Percentiles rank a stretch among this genome's conserved stretches.
These are phyloP conservation scores for Beauveria pseudobassiana DNA, from an alignment of 2,329 filamentous ascomycete genomes.

Conservation along the genomic window DNA sequence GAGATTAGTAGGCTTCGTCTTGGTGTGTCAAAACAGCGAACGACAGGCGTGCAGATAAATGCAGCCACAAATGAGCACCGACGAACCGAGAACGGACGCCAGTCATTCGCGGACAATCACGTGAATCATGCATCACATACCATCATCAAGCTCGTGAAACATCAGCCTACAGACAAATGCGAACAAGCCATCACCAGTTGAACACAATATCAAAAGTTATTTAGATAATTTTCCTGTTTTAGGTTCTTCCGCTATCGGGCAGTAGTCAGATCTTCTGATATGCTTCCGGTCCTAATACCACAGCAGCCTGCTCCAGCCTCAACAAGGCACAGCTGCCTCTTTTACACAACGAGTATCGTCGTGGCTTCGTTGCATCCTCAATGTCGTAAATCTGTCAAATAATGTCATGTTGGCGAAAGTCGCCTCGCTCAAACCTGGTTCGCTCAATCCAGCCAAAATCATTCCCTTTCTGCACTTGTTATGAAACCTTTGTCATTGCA, in stretches of 20 bases:
- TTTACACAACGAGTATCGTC: slow-evolving; percentile 8
- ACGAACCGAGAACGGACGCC: no score
- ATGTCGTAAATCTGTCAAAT: slow-evolving; percentile 6
- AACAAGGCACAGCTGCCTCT: no score
- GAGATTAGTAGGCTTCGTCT: no score
- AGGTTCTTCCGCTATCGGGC: background rate
- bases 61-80: no score
- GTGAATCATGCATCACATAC: no score
- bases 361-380: background rate
- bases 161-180: background rate
- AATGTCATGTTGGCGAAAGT: slow-evolving; percentile 6
- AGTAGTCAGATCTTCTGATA: background rate
- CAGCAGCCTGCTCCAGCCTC: background rate
- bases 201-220: background rate
- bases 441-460: slow-evolving; percentile 8
- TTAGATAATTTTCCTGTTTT: background rate
- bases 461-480: background rate
- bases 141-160: background rate
- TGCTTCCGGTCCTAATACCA: background rate
- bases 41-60: no score
- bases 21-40: background rate
- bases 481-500: background rate
- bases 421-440: slow-evolving; percentile 6
- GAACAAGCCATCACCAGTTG: no score
- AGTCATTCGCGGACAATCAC: no score